These are phyloP conservation scores for Scenedesmus sp. DNA, from an alignment of 163 green algal genomes.

Conservation along the genomic window DNA sequence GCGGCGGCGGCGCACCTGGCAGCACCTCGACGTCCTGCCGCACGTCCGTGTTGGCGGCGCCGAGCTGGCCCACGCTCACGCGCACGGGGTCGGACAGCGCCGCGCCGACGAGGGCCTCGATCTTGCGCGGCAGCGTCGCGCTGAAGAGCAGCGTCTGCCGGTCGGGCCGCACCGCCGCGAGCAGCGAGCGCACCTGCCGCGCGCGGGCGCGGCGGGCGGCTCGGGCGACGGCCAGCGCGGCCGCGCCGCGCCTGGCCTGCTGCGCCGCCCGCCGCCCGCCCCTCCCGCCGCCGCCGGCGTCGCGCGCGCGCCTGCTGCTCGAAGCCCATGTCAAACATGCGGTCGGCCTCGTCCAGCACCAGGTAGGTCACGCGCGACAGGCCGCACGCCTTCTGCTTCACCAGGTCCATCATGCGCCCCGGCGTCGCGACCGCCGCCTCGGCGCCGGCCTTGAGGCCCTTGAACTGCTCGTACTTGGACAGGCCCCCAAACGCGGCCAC, in stretches of 20 bases:
- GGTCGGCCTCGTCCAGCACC: conserved; percentile 97
- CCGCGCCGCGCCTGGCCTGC: too few species aligned
- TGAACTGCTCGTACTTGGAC: conserved; percentile 93
- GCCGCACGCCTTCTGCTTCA: conserved; percentile 78
- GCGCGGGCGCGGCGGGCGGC: too few species aligned
- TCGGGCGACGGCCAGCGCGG: not conserved
- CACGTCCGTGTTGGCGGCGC: conserved; percentile 89
- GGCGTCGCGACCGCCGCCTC: conserved; percentile 89
- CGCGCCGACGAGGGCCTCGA: conserved; percentile 85
- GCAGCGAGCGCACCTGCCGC: conserved; percentile 84
- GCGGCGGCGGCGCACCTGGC: conserved; percentile 53
- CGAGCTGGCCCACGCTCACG: conserved; percentile 71
- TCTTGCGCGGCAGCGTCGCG: conserved; percentile 86
- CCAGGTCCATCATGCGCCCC: conserved; percentile 87
- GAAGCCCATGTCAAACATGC: conserved; percentile 99
- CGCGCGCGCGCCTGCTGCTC: conserved; percentile 87
- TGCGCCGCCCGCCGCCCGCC: too few species aligned
- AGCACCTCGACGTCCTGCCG: conserved; percentile 63
- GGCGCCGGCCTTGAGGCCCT: conserved; percentile 84
- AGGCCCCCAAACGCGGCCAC: conserved; percentile 89
- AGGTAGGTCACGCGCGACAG: conserved; percentile 84
- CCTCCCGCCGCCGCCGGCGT: too few species aligned
- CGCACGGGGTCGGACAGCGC: conserved; percentile 69
- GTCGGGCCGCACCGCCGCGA: conserved; percentile 83
- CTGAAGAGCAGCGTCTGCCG: conserved; percentile 94